Conservation (phyloP, 169 alveolate species). For the Theileria sp. region DNA sequence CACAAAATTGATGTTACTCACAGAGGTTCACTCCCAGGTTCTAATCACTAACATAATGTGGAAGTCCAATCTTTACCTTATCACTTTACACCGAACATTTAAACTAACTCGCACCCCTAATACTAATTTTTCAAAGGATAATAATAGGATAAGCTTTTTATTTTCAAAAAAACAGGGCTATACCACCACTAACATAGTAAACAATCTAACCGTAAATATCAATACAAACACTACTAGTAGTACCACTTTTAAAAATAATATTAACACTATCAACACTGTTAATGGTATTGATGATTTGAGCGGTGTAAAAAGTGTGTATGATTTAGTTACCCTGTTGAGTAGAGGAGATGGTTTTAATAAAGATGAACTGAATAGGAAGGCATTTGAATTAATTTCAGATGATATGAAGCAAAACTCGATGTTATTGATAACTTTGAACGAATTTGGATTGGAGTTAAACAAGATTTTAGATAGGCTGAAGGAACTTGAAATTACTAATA, state of each 20-base stretch:
- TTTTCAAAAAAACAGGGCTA: not conserved
- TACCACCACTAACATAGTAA: not conserved
- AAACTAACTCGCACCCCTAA: not conserved
- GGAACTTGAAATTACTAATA: not conserved
- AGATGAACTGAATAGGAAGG: not conserved
- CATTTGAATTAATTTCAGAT: slow-evolving; percentile 25
- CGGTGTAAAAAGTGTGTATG: slow-evolving; percentile 1
- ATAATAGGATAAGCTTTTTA: too few species aligned
- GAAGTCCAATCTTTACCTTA: not conserved
- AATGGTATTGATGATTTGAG: not conserved
- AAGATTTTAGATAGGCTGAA: slow-evolving; percentile 15
- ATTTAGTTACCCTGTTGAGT: slow-evolving; percentile 12
- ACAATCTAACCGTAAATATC: too few species aligned
- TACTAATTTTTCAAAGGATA: too few species aligned
- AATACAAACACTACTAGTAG: too few species aligned
- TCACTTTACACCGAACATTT: not conserved
- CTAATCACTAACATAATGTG: not conserved
- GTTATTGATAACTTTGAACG: slow-evolving; percentile 31
- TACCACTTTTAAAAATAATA: too few species aligned
- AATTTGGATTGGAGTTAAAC: slow-evolving; percentile 24
- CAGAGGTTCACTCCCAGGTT: not conserved
- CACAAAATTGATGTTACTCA: not conserved
- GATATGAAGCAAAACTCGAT: slow-evolving; percentile 44
- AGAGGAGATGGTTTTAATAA: not conserved
- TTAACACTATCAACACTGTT: too few species aligned